Percentiles rank a stretch among this genome's conserved stretches.
Conservation (phyloP, 176 grass and related monocot genomes). For the Thinopyrum elongatum region DNA sequence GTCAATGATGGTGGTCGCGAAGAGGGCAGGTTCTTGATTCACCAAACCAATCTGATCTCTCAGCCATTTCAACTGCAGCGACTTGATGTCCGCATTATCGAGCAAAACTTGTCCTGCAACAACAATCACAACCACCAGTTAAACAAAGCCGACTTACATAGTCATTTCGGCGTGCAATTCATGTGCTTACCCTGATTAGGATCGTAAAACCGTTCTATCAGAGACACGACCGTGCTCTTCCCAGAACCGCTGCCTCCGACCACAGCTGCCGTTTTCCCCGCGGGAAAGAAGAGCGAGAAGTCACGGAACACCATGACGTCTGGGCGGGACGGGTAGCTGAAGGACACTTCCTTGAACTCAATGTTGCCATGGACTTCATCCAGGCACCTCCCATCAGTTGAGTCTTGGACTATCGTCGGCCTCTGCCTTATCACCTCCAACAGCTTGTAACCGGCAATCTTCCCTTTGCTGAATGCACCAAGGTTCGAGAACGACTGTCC, state of each 20-base stretch:
- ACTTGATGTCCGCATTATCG: constrained; percentile 76
- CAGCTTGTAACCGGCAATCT: constrained; percentile 79
- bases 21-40: constrained; percentile 85
- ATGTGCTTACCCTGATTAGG: constrained; percentile 72
- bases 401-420: constrained; percentile 69
- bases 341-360: constrained; percentile 80
- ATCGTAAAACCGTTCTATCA: constrained; percentile 86
- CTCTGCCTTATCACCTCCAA: constrained; percentile 86
- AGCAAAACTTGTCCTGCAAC: constrained; percentile 68
- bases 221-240: constrained; percentile 79
- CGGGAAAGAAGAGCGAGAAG: constrained; percentile 91
- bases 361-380: constrained; percentile 85
- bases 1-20: constrained; percentile 82
- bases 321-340: constrained; percentile 80
- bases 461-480: constrained; percentile 94
- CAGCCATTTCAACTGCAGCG: constrained; percentile 70
- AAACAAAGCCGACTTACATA: background rate
- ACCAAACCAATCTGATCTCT: constrained; percentile 90
- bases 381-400: constrained; percentile 52
- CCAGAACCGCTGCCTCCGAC: constrained; percentile 89
- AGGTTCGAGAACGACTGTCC: constrained; percentile 90
- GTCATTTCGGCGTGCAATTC: background rate
- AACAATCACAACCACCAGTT: background rate
- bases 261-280: constrained; percentile 64
- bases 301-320: constrained; percentile 79